Evolutionary conservation across 2,329 filamentous ascomycete genomes (phyloP).

Genomic region (Talaromyces sp.): DNA sequence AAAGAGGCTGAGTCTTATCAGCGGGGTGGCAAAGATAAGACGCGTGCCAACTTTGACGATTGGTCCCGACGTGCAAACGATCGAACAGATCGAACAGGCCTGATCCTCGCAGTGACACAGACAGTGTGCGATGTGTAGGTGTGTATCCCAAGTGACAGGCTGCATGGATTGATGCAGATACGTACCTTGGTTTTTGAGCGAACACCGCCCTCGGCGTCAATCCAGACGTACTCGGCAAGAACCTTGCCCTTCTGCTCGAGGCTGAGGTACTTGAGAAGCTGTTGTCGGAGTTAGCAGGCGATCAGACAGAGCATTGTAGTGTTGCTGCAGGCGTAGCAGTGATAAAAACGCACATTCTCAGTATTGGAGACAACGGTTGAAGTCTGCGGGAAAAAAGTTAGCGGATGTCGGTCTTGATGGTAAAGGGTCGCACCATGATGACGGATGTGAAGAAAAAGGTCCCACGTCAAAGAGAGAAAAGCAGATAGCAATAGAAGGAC

Average conservation of each 20-base stretch:
- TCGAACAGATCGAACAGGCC: background rate
- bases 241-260: constrained; percentile 84
- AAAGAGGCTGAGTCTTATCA: background rate
- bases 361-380: constrained; percentile 30
- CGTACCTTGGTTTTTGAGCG: constrained; percentile 92
- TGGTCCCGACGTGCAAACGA: background rate
- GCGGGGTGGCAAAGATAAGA: background rate
- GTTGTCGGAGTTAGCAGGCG: background rate
- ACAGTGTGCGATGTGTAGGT: background rate
- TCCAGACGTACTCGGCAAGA: constrained; percentile 97
- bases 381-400: constrained; percentile 18
- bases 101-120: background rate
- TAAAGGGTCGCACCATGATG: constrained; percentile 10
- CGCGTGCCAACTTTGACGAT: background rate
- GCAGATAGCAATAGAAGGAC: background rate
- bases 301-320: background rate
- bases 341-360: constrained; percentile 31
- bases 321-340: background rate
- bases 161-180: background rate
- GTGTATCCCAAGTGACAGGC: background rate
- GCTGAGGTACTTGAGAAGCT: constrained; percentile 88
- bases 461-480: constrained; percentile 1
- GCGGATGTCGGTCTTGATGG: background rate
- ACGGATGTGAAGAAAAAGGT: background rate
- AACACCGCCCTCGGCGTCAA: constrained; percentile 74